Base-by-base conservation (phyloP, 1,139 yeast species). In the Hyphopichia khmerensis region DNA sequence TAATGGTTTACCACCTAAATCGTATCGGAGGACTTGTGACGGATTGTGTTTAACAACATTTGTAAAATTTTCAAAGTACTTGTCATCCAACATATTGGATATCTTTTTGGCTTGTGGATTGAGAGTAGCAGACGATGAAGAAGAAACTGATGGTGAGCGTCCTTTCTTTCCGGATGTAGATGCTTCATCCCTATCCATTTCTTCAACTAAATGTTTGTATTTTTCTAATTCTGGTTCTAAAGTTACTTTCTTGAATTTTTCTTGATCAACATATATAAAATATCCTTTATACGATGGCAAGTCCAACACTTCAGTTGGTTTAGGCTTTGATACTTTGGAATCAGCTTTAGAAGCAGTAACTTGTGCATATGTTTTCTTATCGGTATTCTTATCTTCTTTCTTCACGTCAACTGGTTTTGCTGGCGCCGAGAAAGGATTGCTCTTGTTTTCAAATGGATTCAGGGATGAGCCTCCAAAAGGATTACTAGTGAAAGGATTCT, bases 1-100 rank as follows among this genome's bases (percentile, higher is more conserved):
- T 30, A 91, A 65, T 5, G 97, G 96, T 37, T 67, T 66, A 1
- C 95, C 95, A 21, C 82, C 82, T 38, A 83, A 56, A 41, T 89
- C 88, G 62, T 91, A 91, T 44, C 99, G 76, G 36, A 93, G 72
- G 2, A 93, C 87, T 63, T 93, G 99, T 1, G 77, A 74, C 4
- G 97, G 93, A 57, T 93, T 93, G 56, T 85, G 86, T 14, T 83
- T 83, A 10, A 87, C 85, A 3, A 81, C 71, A 40, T 79, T 82
- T 27, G 88, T 78, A 60, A 93, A 93, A 43, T 81, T 79, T 56
- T 87, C 91, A 64, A 93, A 93, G 14, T 77, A 79, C 46, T 80
- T 81, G 59, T 90, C 97, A 47, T 85, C 87, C 48, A 85, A 70
- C 69, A 82, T 74, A 36, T 64, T 69, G 9, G 81, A 65, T 14